Conservation (phyloP, 257 asterid genomes). For the Solanum chilense region DNA sequence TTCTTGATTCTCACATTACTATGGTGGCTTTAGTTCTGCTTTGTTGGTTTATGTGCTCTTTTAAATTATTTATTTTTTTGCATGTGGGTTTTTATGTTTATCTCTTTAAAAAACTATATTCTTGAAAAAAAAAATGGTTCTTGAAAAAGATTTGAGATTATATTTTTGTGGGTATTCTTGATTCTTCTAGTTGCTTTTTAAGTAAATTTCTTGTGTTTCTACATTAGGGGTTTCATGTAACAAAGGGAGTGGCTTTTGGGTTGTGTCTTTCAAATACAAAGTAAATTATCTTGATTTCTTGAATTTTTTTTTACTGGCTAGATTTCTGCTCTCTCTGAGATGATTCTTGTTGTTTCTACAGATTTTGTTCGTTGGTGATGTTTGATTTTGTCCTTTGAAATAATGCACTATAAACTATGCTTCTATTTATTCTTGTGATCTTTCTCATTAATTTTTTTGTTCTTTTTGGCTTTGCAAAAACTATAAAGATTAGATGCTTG, state of each 20-base stretch:
- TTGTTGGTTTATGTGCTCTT: background rate
- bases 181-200: background rate
- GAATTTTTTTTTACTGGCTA: background rate
- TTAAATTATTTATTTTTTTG: background rate
- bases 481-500: conserved; percentile 52
- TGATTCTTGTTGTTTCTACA: conserved; percentile 30
- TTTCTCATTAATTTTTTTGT: background rate
- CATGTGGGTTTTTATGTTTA: conserved; percentile 26
- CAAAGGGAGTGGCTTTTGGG: conserved; percentile 68
- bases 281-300: conserved; percentile 1
- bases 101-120: background rate
- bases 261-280: conserved; percentile 27
- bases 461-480: conserved; percentile 21
- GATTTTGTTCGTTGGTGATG: conserved; percentile 36
- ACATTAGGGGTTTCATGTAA: conserved; percentile 6
- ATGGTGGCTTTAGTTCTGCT: background rate
- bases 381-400: conserved; percentile 6
- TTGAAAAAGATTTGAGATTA: background rate
- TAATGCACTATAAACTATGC: conserved; percentile 1
- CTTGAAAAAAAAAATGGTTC: background rate
- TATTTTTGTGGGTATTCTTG: background rate
- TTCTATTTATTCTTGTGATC: conserved; percentile 13
- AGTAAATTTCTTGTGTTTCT: conserved; percentile 19
- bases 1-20: conserved; percentile 8
- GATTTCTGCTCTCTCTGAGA: conserved; percentile 12